Conservation (phyloP, 2,329 filamentous ascomycete genomes). For the Aureobasidium pullulans region DNA sequence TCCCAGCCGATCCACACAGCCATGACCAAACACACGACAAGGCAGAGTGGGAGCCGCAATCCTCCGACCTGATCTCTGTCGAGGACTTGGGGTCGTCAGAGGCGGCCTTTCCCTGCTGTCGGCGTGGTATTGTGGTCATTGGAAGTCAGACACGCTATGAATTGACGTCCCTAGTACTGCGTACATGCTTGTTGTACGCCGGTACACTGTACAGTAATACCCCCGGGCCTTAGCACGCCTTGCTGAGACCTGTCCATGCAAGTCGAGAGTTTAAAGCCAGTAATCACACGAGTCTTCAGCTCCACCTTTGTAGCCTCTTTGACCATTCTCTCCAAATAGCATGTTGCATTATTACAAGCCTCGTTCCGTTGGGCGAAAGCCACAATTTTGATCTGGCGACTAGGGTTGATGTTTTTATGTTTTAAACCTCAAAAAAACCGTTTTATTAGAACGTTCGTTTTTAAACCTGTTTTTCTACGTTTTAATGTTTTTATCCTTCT, state of each 20-base stretch:
- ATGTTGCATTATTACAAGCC: not conserved
- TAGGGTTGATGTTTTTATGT: too few relatives aligned
- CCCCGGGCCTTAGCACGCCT: not conserved
- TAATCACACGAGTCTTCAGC: not conserved
- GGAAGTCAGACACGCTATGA: not conserved
- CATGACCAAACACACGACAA: not conserved
- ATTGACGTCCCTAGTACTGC: not conserved
- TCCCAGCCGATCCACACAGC: not conserved
- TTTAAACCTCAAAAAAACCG: too few relatives aligned
- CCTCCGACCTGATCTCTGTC: too few relatives aligned
- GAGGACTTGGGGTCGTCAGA: too few relatives aligned
- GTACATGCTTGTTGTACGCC: not conserved
- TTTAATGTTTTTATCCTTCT: too few relatives aligned
- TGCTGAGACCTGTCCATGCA: not conserved
- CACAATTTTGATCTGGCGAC: not conserved
- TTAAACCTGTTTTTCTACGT: too few relatives aligned
- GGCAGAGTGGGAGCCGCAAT: not conserved
- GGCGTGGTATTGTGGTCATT: too few relatives aligned
- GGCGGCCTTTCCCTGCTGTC: too few relatives aligned
- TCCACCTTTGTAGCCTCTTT: not conserved
- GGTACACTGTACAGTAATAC: not conserved
- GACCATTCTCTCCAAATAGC: not conserved
- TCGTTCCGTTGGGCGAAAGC: not conserved
- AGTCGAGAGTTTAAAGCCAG: not conserved
- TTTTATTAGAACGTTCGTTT: too few relatives aligned